phyloP scores from a whole-genome alignment of 208 protist species.

The Strigomonas culicis region DNA sequence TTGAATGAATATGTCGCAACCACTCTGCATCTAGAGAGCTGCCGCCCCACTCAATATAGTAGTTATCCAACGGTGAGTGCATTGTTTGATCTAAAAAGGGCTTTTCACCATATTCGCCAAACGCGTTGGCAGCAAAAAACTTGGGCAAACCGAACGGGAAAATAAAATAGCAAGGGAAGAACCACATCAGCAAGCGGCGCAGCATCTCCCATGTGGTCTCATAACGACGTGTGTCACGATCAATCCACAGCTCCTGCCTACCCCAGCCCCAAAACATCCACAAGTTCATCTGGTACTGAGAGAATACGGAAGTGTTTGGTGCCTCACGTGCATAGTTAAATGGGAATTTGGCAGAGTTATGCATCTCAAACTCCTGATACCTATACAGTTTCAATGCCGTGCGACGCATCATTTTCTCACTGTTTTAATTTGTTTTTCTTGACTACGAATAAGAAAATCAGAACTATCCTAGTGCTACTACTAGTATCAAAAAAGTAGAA shows the following conservation, averaged over 20 bases:
- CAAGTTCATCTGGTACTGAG: conserved; percentile 85
- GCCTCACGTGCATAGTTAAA: conserved; percentile 86
- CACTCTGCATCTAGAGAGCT: conserved; percentile 80
- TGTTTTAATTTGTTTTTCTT: conserved; percentile 1
- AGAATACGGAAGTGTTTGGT: conserved; percentile 85
- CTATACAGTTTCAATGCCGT: conserved; percentile 44
- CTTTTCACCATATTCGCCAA: conserved; percentile 87
- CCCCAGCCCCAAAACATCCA: conserved; percentile 89
- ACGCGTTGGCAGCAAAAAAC: conserved; percentile 61
- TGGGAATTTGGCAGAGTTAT: conserved; percentile 76
- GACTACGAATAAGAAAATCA: background rate
- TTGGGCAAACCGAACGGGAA: conserved; percentile 87
- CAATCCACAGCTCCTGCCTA: conserved; percentile 84
- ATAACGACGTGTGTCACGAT: conserved; percentile 75
- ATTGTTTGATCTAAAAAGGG: conserved; percentile 75
- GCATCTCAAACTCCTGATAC: conserved; percentile 90
- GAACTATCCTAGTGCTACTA: background rate
- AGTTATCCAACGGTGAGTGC: conserved; percentile 81
- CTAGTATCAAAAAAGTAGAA: conserved; percentile 9
- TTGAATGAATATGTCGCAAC: conserved; percentile 86
- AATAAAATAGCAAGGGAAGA: conserved; percentile 85
- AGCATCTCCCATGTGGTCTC: conserved; percentile 88
- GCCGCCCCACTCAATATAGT: conserved; percentile 85
- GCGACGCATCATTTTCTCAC: conserved; percentile 54
- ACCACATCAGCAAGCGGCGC: conserved; percentile 78